Evolutionary conservation across 1,284 basidiomycete species (phyloP).

Genomic region (Trichosporon sp.): DNA sequence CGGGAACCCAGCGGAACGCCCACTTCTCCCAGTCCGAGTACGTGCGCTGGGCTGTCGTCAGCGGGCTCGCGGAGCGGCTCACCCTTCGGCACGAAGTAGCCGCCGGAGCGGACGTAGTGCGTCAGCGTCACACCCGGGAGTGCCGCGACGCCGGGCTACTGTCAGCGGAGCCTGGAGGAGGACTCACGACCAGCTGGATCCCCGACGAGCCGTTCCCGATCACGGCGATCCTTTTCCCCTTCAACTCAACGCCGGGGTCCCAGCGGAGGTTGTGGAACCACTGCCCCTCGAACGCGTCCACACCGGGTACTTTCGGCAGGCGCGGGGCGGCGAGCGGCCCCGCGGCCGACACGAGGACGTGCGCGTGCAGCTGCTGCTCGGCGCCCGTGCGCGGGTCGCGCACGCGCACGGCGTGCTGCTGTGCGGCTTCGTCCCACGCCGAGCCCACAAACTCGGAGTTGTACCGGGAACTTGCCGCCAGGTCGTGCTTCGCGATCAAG

Average conservation of each 20-base stretch:
- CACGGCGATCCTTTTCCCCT: conserved; percentile 6
- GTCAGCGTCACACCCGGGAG: conserved; percentile 9
- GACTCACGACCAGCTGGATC: conserved; percentile 12
- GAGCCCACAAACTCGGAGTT: conserved; percentile 22
- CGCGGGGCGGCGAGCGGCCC: conserved; percentile 31
- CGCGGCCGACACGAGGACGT: conserved; percentile 31
- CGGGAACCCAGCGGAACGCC: conserved; percentile 15
- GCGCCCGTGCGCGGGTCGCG: neutral
- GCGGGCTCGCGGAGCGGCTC: neutral
- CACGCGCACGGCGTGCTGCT: conserved; percentile 24
- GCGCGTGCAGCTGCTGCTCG: conserved; percentile 10
- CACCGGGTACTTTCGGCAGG: conserved; percentile 38
- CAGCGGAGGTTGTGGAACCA: conserved; percentile 44
- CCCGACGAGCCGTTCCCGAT: conserved; percentile 13
- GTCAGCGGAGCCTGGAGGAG: neutral
- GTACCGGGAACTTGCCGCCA: conserved; percentile 21
- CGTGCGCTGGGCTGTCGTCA: conserved; percentile 5
- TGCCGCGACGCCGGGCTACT: conserved; percentile 9
- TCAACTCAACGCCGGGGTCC: conserved; percentile 23
- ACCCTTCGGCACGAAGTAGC: conserved; percentile 15
- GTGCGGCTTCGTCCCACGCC: conserved; percentile 18
- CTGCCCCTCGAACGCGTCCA: conserved; percentile 38
- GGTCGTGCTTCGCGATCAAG: conserved; percentile 19
- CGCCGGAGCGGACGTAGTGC: conserved; percentile 16
- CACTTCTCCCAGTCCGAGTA: conserved; percentile 12